A percentile compares a stretch with the other conserved stretches of the same genome.
Conservation (phyloP, 495 filamentous ascomycete genomes). For the Penicillium arizonense region DNA sequence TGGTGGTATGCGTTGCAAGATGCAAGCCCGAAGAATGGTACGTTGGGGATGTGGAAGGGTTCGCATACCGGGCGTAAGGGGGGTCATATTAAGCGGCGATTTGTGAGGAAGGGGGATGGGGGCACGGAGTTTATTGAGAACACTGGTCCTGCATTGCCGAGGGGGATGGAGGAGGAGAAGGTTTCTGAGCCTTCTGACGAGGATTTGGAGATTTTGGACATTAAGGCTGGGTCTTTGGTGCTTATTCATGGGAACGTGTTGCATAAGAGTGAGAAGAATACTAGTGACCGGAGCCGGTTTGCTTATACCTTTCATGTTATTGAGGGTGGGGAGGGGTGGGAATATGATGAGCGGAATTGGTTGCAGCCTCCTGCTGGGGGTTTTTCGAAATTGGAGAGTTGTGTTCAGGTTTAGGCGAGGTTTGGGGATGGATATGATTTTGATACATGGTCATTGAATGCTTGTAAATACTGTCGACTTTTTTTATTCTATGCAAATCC, state of each 20-base stretch:
- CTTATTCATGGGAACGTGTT: slow-evolving; percentile 95
- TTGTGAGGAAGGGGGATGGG: slow-evolving; percentile 63
- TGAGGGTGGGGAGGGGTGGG: slow-evolving; percentile 69
- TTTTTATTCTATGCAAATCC: slow-evolving; percentile 34
- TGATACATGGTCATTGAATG: slow-evolving; percentile 2
- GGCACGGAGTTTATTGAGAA: slow-evolving; percentile 59
- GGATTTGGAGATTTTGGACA: slow-evolving; percentile 68
- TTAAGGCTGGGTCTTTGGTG: slow-evolving; percentile 85
- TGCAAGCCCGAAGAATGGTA: slow-evolving; percentile 79
- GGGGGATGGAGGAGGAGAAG: slow-evolving; percentile 36
- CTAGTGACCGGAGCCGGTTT: slow-evolving; percentile 78
- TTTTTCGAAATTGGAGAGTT: slow-evolving; percentile 59
- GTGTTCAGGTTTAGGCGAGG: neutral
- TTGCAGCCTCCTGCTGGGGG: slow-evolving; percentile 77
- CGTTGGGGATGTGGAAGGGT: slow-evolving; percentile 78
- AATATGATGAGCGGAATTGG: slow-evolving; percentile 90
- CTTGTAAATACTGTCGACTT: slow-evolving; percentile 18
- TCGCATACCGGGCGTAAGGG: slow-evolving; percentile 56
- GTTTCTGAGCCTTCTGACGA: slow-evolving; percentile 40
- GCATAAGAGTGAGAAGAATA: slow-evolving; percentile 94
- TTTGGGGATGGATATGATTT: neutral
- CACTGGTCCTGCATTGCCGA: slow-evolving; percentile 44
- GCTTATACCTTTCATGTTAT: slow-evolving; percentile 99
- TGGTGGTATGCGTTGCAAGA: slow-evolving; percentile 98
- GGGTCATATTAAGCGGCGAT: slow-evolving; percentile 60